Evolutionary conservation across 192 early-diverging fungal genomes (phyloP).

Genomic region (Entomortierella chlamydospora): DNA sequence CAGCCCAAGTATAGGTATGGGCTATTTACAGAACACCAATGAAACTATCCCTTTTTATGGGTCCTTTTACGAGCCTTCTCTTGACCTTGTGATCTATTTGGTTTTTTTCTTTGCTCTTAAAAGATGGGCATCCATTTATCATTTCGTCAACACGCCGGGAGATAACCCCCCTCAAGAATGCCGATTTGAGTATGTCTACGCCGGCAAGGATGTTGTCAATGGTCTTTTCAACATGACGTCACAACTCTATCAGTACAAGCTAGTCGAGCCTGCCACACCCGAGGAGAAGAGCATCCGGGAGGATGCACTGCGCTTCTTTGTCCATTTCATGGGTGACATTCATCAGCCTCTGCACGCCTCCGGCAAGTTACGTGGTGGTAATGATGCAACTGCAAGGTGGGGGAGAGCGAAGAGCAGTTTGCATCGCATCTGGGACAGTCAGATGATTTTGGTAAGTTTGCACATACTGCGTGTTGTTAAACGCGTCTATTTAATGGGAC

Average conservation of each 20-base stretch:
- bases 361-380: slow-evolving; percentile 42
- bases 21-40: not conserved
- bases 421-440: slow-evolving; percentile 55
- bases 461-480: not conserved
- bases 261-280: slow-evolving; percentile 12
- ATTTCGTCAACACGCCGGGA: slow-evolving; percentile 43
- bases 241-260: slow-evolving; percentile 30
- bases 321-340: slow-evolving; percentile 64
- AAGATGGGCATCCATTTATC: slow-evolving; percentile 47
- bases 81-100: not conserved
- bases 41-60: slow-evolving; percentile 1
- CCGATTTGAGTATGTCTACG: slow-evolving; percentile 33
- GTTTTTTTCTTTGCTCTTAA: not conserved
- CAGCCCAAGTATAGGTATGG: slow-evolving; percentile 43
- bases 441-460: slow-evolving; percentile 43
- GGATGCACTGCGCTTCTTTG: slow-evolving; percentile 59
- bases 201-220: slow-evolving; percentile 45
- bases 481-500: not conserved
- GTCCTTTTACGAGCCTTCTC: not conserved
- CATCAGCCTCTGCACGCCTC: slow-evolving; percentile 59
- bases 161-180: slow-evolving; percentile 45
- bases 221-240: slow-evolving; percentile 53
- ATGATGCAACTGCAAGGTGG: slow-evolving; percentile 42
- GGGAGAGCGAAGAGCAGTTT: slow-evolving; percentile 44
- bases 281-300: slow-evolving; percentile 29